Evolutionary conservation across 345 rosid species (phyloP).

Genomic region (Camelina sativa): DNA sequence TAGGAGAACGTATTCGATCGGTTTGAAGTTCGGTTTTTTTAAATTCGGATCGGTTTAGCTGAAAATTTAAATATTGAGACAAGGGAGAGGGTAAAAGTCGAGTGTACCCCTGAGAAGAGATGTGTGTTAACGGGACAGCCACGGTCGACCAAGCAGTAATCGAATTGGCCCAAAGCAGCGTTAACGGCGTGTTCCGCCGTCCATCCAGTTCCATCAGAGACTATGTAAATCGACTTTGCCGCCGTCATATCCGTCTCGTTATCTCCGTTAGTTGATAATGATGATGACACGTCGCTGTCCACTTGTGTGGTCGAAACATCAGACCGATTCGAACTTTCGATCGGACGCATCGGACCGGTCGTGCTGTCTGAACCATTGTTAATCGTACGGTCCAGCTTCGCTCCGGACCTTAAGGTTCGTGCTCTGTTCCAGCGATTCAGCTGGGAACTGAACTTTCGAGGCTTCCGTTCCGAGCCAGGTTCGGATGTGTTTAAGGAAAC

Average conservation of each 20-base stretch:
- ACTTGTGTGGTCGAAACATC: slow-evolving; percentile 19
- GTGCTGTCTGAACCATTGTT: slow-evolving; percentile 21
- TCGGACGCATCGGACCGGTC: slow-evolving; percentile 24
- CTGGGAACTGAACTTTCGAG: slow-evolving; percentile 65
- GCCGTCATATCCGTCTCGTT: slow-evolving; percentile 40
- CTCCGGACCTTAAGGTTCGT: slow-evolving; percentile 72
- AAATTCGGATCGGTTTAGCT: slow-evolving; percentile 7
- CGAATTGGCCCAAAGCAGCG: slow-evolving; percentile 94
- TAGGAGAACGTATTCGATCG: slow-evolving; percentile 6
- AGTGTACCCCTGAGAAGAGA: slow-evolving; percentile 86
- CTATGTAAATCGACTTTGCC: slow-evolving; percentile 78
- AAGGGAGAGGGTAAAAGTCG: not conserved
- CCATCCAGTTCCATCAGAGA: slow-evolving; percentile 98
- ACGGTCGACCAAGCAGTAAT: slow-evolving; percentile 83
- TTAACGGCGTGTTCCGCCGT: slow-evolving; percentile 85
- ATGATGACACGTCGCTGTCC: slow-evolving; percentile 44
- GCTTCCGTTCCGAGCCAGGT: slow-evolving; percentile 44
- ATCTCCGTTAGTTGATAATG: slow-evolving; percentile 41
- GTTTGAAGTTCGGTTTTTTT: not conserved
- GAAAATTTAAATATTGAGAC: not conserved
- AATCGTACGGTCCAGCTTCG: slow-evolving; percentile 60
- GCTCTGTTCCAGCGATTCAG: slow-evolving; percentile 89
- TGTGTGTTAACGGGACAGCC: slow-evolving; percentile 90
- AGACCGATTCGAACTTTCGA: slow-evolving; percentile 9
- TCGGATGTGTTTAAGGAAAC: slow-evolving; percentile 36